Percentiles rank a stretch among this genome's conserved stretches.
phyloP scores from a whole-genome alignment of 345 rosid genomes.

The Arabidopsis arenosa region DNA sequence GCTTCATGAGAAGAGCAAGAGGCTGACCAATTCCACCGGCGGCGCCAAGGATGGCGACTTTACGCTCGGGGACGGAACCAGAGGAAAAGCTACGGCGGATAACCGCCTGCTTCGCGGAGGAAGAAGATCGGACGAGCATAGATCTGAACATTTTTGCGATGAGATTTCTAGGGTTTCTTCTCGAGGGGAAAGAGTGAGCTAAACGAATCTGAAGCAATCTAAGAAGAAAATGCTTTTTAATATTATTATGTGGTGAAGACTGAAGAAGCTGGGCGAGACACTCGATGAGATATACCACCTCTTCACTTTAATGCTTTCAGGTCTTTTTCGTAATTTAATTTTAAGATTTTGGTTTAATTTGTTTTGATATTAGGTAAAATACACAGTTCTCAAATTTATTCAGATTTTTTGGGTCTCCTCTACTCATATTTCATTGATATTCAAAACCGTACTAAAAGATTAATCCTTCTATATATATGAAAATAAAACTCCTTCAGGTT shows the following conservation, averaged over 20 bases:
- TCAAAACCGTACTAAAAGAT: not conserved
- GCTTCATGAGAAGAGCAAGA: slow-evolving; percentile 75
- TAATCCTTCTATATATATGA: not conserved
- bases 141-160: slow-evolving; percentile 55
- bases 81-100: slow-evolving; percentile 64
- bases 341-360: not conserved
- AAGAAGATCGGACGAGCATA: slow-evolving; percentile 42
- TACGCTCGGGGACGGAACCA: slow-evolving; percentile 66
- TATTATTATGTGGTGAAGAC: slow-evolving; percentile 12
- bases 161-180: slow-evolving; percentile 25
- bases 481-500: too few relatives aligned
- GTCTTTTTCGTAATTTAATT: not conserved
- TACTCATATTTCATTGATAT: not conserved
- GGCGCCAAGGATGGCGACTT: slow-evolving; percentile 82
- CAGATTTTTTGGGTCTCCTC: not conserved
- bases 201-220: not conserved
- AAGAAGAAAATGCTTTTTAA: not conserved
- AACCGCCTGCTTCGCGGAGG: slow-evolving; percentile 49
- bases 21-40: slow-evolving; percentile 92
- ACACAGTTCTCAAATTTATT: not conserved
- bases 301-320: slow-evolving; percentile 15
- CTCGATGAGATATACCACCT: slow-evolving; percentile 12
- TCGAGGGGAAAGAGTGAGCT: not conserved
- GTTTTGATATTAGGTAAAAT: not conserved
- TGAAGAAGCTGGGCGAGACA: slow-evolving; percentile 31